Conservation (phyloP, 2,329 filamentous ascomycete genomes). For the Penicillium sp. region DNA sequence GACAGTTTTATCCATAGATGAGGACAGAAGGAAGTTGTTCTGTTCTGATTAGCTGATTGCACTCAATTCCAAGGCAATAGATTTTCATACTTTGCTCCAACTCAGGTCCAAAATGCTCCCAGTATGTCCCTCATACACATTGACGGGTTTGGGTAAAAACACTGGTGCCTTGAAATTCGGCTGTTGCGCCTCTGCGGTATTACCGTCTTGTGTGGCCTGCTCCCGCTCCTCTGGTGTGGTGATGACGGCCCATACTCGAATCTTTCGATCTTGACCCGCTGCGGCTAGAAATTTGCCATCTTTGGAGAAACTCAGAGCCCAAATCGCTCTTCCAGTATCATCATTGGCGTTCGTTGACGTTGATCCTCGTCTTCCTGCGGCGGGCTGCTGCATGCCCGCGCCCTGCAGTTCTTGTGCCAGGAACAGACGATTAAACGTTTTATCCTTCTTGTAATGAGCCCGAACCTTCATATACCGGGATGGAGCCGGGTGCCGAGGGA, state of each 20-base stretch:
- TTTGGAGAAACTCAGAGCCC: slow-evolving; percentile 89
- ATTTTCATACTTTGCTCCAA: slow-evolving; percentile 76
- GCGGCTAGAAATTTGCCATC: slow-evolving; percentile 89
- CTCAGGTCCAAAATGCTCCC: slow-evolving; percentile 86
- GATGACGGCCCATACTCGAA: slow-evolving; percentile 88
- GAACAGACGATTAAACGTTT: slow-evolving; percentile 84
- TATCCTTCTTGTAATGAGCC: slow-evolving; percentile 74
- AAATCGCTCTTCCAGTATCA: slow-evolving; percentile 67
- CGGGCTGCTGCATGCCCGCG: slow-evolving; percentile 43
- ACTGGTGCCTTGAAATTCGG: slow-evolving; percentile 81
- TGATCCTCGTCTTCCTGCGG: slow-evolving; percentile 32
- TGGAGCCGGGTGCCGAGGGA: slow-evolving; percentile 83
- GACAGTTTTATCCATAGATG: slow-evolving; percentile 97
- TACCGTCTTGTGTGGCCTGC: slow-evolving; percentile 68
- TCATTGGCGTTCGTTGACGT: slow-evolving; percentile 25
- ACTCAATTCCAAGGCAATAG: not conserved
- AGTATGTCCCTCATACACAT: slow-evolving; percentile 80
- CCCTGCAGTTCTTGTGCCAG: slow-evolving; percentile 84
- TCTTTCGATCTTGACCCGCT: slow-evolving; percentile 83
- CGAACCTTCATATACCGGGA: slow-evolving; percentile 88
- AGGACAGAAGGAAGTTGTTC: slow-evolving; percentile 94
- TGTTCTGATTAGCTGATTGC: slow-evolving; percentile 24
- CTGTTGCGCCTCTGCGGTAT: slow-evolving; percentile 47
- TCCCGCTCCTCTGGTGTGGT: slow-evolving; percentile 77
- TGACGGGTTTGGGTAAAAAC: slow-evolving; percentile 74